Base-by-base conservation (phyloP, 1,284 basidiomycete species). In the Sanghuangporus baumii region DNA sequence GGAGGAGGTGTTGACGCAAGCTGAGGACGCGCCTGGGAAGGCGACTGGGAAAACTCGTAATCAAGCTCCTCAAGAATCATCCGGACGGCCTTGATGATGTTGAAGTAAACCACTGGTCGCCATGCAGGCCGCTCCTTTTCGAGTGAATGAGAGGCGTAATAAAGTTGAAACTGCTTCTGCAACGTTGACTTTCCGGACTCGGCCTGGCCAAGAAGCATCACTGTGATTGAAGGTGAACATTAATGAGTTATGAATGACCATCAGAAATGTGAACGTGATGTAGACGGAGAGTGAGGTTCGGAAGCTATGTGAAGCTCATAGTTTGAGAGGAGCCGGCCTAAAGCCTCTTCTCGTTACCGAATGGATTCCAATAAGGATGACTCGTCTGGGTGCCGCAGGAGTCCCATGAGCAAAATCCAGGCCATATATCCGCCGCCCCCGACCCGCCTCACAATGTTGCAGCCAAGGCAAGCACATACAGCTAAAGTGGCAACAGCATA, bases 141-240 rank as follows among this genome's bases (percentile, higher is more conserved):
- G 52, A 92, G 79, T 0, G 84, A 76, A 62, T 83, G 79, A 6
- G 87, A 85, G 2, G 88, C 84, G 69, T 91, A 90, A 73, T 86
- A 86, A 1, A 92, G 79, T 70, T 92, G 89, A 69, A 92, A 90
- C 73, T 92, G 88, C 68, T 90, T 91, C 69, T 88, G 87, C 7
- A 91, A 78, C 1, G 89, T 90, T 0, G 87, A 89, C 72, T 91
- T 91, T 57, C 89, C 89, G 41, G 87, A 88, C 74, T 91, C 89
- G 63, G 89, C 88, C 70, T 91, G 89, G 9, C 89, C 89, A 37
- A 91, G 79, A 9, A 88, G 76, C 78, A 88, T 70, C 34, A 74
- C 68, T 72, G 59, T 38, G 37, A 54, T 43, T 23, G 31, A 31
- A 23, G 14, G 18, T 6, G 23, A 23, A 43, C 18, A 57, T 43